Conservation (phyloP, 345 rosid species). For the Combretum micranthum region DNA sequence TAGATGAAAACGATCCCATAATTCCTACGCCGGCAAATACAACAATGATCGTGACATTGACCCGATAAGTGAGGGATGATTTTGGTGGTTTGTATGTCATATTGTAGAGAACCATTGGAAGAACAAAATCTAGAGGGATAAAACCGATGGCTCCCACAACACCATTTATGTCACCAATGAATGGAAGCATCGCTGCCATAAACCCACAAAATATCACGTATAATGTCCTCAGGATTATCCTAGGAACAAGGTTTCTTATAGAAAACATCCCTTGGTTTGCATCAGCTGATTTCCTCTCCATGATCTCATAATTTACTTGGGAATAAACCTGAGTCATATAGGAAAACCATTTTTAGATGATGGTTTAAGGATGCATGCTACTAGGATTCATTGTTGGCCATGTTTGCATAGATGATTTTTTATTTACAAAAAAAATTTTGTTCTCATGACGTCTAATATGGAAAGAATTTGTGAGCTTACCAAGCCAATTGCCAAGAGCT, state of each 20-base stretch:
- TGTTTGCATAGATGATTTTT: neutral
- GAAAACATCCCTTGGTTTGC: conserved; percentile 80
- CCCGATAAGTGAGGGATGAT: conserved; percentile 50
- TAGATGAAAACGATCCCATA: conserved; percentile 79
- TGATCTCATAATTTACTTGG: conserved; percentile 94
- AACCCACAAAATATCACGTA: conserved; percentile 80
- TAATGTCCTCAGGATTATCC: conserved; percentile 58
- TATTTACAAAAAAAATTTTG: no score
- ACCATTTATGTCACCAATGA: conserved; percentile 85
- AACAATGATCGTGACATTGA: conserved; percentile 61
- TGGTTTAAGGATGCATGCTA: neutral
- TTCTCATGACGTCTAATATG: no score
- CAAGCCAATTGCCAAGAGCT: conserved; percentile 92
- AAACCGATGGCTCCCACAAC: conserved; percentile 90
- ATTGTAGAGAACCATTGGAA: conserved; percentile 96
- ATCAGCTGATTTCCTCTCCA: conserved; percentile 79
- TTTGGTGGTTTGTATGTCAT: conserved; percentile 66
- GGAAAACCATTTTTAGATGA: neutral
- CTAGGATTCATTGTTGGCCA: neutral
- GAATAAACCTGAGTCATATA: conserved; percentile 63
- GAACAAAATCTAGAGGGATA: conserved; percentile 85
- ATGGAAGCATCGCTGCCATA: conserved; percentile 93
- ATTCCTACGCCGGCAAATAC: conserved; percentile 66
- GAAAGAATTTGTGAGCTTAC: conserved; percentile 26
- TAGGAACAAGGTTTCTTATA: conserved; percentile 62